Percentiles rank a stretch among this genome's conserved stretches.
These are phyloP conservation scores for Solanum corneliomulleri DNA, from an alignment of 257 asterid species.

Conservation along the genomic window DNA sequence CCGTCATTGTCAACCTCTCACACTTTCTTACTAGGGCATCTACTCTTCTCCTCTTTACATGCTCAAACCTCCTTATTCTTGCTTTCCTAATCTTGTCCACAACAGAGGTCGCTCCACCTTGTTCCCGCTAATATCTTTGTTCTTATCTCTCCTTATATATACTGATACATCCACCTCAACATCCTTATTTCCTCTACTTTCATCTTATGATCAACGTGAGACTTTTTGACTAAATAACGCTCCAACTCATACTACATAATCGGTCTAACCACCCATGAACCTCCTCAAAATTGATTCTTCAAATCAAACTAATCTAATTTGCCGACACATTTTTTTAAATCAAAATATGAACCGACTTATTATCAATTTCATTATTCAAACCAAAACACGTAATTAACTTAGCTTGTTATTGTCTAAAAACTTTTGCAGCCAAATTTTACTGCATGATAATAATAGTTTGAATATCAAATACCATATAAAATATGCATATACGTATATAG, in stretches of 20 bases:
- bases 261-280: background rate
- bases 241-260: background rate
- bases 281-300: background rate
- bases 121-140: background rate
- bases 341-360: background rate
- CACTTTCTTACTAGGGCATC: background rate
- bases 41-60: background rate
- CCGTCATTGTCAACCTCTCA: background rate
- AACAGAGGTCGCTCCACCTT: background rate
- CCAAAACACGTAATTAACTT: background rate
- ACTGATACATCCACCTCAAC: background rate
- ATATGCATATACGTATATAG: background rate
- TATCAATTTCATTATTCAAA: background rate
- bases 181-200: background rate
- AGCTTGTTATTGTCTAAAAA: too few species aligned
- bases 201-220: background rate
- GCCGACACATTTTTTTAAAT: too few species aligned
- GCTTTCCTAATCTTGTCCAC: background rate
- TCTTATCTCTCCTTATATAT: background rate
- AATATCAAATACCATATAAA: too few species aligned
- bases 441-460: too few species aligned
- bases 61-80: background rate
- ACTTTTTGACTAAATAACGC: background rate
- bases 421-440: too few species aligned
- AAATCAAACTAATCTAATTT: background rate